These are phyloP conservation scores for Penicillium glabrum DNA, from an alignment of 2,329 filamentous ascomycete genomes.

Conservation along the genomic window DNA sequence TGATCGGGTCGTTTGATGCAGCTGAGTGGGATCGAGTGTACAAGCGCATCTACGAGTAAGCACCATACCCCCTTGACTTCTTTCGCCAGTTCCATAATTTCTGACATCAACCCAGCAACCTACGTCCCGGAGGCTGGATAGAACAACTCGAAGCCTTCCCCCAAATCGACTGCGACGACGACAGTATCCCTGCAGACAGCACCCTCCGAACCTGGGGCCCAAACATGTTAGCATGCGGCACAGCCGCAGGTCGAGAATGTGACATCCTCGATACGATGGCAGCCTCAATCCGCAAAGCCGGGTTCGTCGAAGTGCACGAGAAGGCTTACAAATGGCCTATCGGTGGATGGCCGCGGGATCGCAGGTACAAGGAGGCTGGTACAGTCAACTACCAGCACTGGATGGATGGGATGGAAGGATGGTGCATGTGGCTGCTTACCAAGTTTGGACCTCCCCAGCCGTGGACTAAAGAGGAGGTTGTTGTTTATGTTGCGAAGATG, in stretches of 20 bases:
- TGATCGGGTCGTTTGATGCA: conserved; percentile 14
- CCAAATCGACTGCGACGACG: conserved; percentile 15
- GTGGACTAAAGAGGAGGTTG: conserved; percentile 14
- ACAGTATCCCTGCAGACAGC: conserved; percentile 13
- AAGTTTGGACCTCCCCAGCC: conserved; percentile 15
- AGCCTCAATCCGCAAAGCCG: conserved; percentile 24
- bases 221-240: conserved; percentile 18
- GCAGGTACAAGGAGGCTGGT: conserved; percentile 41
- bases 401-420: conserved; percentile 30
- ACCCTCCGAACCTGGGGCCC: conserved; percentile 14
- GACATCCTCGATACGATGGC: conserved; percentile 24
- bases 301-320: conserved; percentile 35
- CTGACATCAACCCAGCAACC: conserved; percentile 9
- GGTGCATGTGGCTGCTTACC: conserved; percentile 31
- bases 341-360: conserved; percentile 32
- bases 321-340: conserved; percentile 32
- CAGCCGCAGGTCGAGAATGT: conserved; percentile 20
- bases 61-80: not conserved
- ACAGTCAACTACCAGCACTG: conserved; percentile 28
- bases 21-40: conserved; percentile 18
- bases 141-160: conserved; percentile 19
- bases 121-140: conserved; percentile 22
- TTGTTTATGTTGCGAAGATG: conserved; percentile 14
- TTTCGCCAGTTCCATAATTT: not conserved
- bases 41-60: conserved; percentile 19